Evolutionary conservation across 2,329 filamentous ascomycete genomes (phyloP).

Genomic region (Cadophora sp.): DNA sequence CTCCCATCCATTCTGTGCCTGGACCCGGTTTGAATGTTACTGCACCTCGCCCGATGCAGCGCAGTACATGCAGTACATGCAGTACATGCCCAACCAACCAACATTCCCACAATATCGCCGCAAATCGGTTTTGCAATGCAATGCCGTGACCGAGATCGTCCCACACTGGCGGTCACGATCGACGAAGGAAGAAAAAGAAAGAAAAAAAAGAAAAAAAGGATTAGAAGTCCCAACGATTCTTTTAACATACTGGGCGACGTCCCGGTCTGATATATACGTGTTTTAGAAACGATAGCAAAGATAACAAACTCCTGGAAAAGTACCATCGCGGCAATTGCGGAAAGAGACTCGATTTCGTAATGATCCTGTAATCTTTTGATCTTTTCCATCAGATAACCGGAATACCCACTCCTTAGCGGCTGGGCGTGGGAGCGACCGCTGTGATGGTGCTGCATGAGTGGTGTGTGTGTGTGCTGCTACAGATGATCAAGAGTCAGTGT

Average conservation of each 20-base stretch:
- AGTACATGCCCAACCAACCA: not conserved
- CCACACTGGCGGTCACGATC: not conserved
- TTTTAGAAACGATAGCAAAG: not conserved
- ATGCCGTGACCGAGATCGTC: not conserved
- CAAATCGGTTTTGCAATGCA: not conserved
- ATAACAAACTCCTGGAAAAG: not conserved
- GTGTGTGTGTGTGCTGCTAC: not conserved
- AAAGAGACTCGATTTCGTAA: not conserved
- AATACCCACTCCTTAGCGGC: not conserved
- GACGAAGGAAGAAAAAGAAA: not conserved
- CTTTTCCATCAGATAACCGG: constrained; percentile 10
- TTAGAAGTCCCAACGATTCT: not conserved
- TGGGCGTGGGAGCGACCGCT: constrained; percentile 10
- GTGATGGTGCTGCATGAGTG: not conserved
- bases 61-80: no score
- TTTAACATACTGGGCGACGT: no score
- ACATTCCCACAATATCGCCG: not conserved
- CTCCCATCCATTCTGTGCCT: not conserved
- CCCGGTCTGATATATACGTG: not conserved
- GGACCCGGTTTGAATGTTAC: not conserved
- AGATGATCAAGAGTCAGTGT: not conserved
- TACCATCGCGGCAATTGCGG: not conserved
- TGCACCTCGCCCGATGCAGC: not conserved
- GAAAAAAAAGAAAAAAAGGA: not conserved
- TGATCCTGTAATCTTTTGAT: not conserved